Conservation (phyloP, 2,329 filamentous ascomycete genomes). For the Monilinia polystroma region DNA sequence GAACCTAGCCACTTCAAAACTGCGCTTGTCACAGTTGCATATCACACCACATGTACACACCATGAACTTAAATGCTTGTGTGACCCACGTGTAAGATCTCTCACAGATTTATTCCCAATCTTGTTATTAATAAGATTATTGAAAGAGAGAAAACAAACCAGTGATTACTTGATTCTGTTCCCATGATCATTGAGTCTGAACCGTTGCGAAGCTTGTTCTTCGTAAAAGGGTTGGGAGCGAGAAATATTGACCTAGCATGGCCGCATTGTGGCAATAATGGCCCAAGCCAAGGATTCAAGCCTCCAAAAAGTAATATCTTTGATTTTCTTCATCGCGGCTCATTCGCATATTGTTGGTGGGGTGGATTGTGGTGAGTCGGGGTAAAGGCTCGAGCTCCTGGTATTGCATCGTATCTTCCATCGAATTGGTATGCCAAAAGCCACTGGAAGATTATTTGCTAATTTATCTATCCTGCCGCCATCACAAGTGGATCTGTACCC, state of each 20-base stretch:
- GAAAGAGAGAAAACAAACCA: not conserved
- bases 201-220: slow-evolving; percentile 10
- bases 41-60: not conserved
- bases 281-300: slow-evolving; percentile 2
- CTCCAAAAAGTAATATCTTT: not conserved
- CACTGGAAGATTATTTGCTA: not conserved
- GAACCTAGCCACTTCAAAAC: not conserved
- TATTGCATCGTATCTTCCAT: not conserved
- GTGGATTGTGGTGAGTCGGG: not conserved
- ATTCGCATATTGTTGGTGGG: slow-evolving; percentile 5
- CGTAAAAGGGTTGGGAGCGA: not conserved
- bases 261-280: slow-evolving; percentile 5
- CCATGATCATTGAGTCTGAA: slow-evolving; percentile 15
- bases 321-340: not conserved
- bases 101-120: not conserved
- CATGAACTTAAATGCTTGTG: slow-evolving; percentile 8
- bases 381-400: not conserved
- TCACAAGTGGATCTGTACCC: not conserved
- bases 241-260: not conserved
- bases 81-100: slow-evolving; percentile 3
- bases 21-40: slow-evolving; percentile 2
- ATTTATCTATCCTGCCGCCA: not conserved
- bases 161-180: not conserved
- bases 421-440: slow-evolving; percentile 6
- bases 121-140: not conserved